Base-by-base conservation (phyloP, 2,329 filamentous ascomycete species). In the Ascomycota sp. region DNA sequence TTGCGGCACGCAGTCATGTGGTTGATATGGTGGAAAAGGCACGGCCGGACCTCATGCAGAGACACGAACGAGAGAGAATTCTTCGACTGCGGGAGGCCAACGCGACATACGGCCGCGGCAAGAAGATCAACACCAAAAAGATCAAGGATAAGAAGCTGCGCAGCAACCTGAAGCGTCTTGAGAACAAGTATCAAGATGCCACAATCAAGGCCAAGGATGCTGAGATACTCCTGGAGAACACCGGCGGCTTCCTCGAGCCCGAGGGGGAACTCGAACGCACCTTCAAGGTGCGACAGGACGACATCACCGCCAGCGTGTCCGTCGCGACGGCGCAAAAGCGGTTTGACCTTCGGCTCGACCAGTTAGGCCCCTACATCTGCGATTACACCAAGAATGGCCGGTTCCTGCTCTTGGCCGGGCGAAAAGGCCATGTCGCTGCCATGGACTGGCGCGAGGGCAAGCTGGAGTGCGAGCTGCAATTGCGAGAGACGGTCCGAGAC, bases 371-470 rank as follows among this genome's bases (percentile, higher is more conserved):
- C 1, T 98, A 98, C 47, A 61, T 74, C 1, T 77, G 74, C 49
- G 82, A 93, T 43, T 98, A 92, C 55, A 82, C 81, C 32, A 68
- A 82, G 31, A 95, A 92, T 48, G 89, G 89, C 32, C 70, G 79
- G 42, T 75, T 91, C 45, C 57, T 98, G 40, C 59, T 98, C 35
- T 63, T 98, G 27, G 83, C 76, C 9, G 84, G 89, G 25, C 66
- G 82, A 38, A 93, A 92, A 55, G 89, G 89, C 10, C 89, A 98
- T 69, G 64, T 98, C 42, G 86, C 89, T 36, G 86, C 80, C 1
- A 91, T 95, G 71, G 84, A 98, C 55, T 98, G 89, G 86, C 66
- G 86, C 41, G 76, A 78, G 43, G 86, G 84, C 30, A 92, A 84
- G 53, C 59, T 93, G 38, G 81, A 80, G 6, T 93, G 83, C 50